Evolutionary conservation across 2,329 filamentous ascomycete species (phyloP), one percentile per base, ranked within the genome.

Genomic region (Geosmithia putterillii): DNA sequence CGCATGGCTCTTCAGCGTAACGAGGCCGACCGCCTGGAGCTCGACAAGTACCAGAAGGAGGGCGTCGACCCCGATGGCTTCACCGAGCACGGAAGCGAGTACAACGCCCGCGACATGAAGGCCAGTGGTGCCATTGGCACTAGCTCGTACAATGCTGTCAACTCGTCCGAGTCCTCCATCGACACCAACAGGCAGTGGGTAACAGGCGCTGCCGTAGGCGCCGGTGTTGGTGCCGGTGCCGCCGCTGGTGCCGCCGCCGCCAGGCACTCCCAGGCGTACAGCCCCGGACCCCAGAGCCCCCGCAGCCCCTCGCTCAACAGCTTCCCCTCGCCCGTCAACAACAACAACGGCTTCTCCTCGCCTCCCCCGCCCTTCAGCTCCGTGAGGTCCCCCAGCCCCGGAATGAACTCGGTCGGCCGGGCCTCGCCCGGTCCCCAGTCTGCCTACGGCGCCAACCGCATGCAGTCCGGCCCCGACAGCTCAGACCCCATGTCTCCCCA

Each of bases 21-120:
- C 23, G 62, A 70, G 41, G 56, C 64, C 8, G 73, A 77, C 50
- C 69, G 67, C 35, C 47, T 67, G 3, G 74, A 77, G 53, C 56
- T 75, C 35, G 69, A 74, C 48, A 59, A 64, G 12, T 70, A 71
- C 60, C 60, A 64, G 44, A 66, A 62, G 47, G 60, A 59, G 43
- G 71, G 71, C 38, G 53, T 70, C 48, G 56, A 74, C 54, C 68
- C 70, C 1, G 71, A 45, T 38, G 41, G 21, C 34, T 51, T 43
- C 38, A 40, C 43, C 22, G 44, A 45, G 32, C 42, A 48, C n/a
- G 42, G 35, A n/a, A 25, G 40, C 44, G 45, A 47, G 40, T 47
- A 47, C 40, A 44, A 46, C 25, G 15, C 46, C 10, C 17, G 19
- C 9, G 46, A 42, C 19, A 42, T 47, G 42, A 41, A 38, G 32